phyloP scores from a whole-genome alignment of 306 rosid species.

The Vigna unguiculata region DNA sequence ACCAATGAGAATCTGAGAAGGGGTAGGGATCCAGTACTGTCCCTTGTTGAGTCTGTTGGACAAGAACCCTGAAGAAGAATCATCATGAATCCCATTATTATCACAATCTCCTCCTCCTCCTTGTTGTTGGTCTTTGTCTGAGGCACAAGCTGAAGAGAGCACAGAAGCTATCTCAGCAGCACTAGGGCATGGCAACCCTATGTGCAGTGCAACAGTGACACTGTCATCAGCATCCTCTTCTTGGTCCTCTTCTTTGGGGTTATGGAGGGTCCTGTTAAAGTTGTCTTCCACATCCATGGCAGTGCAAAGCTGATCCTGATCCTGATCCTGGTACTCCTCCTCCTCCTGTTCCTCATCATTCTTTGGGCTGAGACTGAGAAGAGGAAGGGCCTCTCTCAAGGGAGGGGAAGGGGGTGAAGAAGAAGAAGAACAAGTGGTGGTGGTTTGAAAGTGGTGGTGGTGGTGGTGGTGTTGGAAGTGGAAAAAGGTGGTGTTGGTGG shows the following conservation, averaged over 20 bases:
- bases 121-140: slow-evolving; percentile 41
- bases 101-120: not conserved
- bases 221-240: slow-evolving; percentile 28
- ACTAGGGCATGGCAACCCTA: slow-evolving; percentile 90
- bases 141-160: slow-evolving; percentile 54
- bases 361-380: slow-evolving; percentile 58
- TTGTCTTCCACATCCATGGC: slow-evolving; percentile 52
- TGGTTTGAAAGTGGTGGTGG: slow-evolving; percentile 16
- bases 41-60: slow-evolving; percentile 73
- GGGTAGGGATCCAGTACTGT: slow-evolving; percentile 83
- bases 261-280: not conserved
- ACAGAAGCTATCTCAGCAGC: slow-evolving; percentile 77
- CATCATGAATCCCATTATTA: slow-evolving; percentile 46
- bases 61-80: slow-evolving; percentile 52
- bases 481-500: slow-evolving; percentile 19
- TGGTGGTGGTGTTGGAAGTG: slow-evolving; percentile 36
- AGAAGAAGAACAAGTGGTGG: not conserved
- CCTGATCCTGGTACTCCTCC: not conserved
- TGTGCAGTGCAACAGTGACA: slow-evolving; percentile 87
- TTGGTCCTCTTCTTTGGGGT: slow-evolving; percentile 30
- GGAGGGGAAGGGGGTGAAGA: slow-evolving; percentile 72
- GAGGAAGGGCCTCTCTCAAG: slow-evolving; percentile 78
- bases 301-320: slow-evolving; percentile 20
- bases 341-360: slow-evolving; percentile 2
- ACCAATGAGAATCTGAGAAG: slow-evolving; percentile 50